phyloP scores from a whole-genome alignment of 140 eudicot genomes.

The Erigeron philadelphicus region DNA sequence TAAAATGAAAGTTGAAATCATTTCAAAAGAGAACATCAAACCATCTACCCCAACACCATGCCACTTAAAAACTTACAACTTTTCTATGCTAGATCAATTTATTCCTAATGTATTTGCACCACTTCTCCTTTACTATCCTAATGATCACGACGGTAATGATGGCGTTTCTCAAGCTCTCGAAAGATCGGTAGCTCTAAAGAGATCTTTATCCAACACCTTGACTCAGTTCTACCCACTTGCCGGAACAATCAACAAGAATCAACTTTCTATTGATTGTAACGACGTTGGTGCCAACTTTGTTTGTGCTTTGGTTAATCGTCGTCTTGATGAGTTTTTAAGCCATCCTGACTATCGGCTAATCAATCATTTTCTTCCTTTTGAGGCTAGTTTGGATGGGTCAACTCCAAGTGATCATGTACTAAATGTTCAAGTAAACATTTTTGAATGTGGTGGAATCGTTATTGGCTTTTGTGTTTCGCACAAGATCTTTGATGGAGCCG shows the following conservation, averaged over 20 bases:
- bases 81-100: constrained; percentile 35
- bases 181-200: constrained; percentile 15
- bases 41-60: constrained; percentile 41
- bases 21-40: constrained; percentile 30
- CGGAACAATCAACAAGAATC: constrained; percentile 20
- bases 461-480: constrained; percentile 25
- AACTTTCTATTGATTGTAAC: constrained; percentile 31
- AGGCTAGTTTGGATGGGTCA: constrained; percentile 10
- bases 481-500: constrained; percentile 26
- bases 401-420: constrained; percentile 16
- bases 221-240: constrained; percentile 42
- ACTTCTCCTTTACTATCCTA: constrained; percentile 27
- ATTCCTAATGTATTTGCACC: constrained; percentile 3
- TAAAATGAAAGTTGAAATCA: constrained; percentile 21
- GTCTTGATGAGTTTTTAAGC: constrained; percentile 25
- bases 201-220: constrained; percentile 35
- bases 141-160: neutral
- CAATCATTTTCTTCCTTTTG: constrained; percentile 26
- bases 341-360: constrained; percentile 17
- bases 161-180: neutral
- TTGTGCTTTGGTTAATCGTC: constrained; percentile 19
- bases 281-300: constrained; percentile 31
- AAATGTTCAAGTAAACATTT: constrained; percentile 32
- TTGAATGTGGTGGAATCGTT: constrained; percentile 32
- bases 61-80: constrained; percentile 30